Conservation (phyloP, 2,329 filamentous ascomycete species). For the Aspergillus fructus region DNA sequence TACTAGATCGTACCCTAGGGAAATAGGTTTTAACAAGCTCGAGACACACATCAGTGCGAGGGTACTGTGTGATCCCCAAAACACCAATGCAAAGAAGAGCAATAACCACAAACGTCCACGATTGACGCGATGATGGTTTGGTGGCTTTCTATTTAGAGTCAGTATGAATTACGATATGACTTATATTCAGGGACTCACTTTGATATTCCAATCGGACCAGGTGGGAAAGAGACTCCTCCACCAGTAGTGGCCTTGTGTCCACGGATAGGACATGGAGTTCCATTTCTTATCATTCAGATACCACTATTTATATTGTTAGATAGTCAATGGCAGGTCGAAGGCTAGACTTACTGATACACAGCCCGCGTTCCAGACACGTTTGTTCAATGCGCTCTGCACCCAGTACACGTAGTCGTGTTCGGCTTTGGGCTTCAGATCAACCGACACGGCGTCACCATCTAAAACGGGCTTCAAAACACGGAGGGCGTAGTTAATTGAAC, state of each 20-base stretch:
- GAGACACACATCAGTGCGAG: too few species aligned
- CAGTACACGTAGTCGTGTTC: slow-evolving; percentile 47
- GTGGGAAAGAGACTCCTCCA: slow-evolving; percentile 27
- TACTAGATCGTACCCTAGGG: accelerated
- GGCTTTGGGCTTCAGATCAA: slow-evolving; percentile 48
- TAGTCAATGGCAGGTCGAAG: too few species aligned
- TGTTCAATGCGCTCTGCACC: slow-evolving; percentile 46
- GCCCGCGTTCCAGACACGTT: slow-evolving; percentile 48
- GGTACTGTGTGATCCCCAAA: too few species aligned
- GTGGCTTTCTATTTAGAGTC: not conserved
- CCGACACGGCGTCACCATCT: slow-evolving; percentile 40
- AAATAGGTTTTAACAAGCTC: too few species aligned
- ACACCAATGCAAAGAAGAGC: too few species aligned
- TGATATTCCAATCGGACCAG: slow-evolving; percentile 26
- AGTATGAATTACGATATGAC: not conserved
- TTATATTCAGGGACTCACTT: too few species aligned
- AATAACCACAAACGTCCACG: too few species aligned
- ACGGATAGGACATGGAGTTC: slow-evolving; percentile 29
- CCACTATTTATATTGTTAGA: slow-evolving; percentile 11
- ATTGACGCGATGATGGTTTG: not conserved
- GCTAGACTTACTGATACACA: slow-evolving; percentile 19
- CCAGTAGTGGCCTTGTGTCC: slow-evolving; percentile 28
- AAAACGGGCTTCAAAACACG: slow-evolving; percentile 57
- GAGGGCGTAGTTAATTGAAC: slow-evolving; percentile 57
- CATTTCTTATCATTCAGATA: slow-evolving; percentile 28